A percentile compares a stretch with the other conserved stretches of the same genome.
Conservation (phyloP, 495 filamentous ascomycete genomes). For the Penicillium parvum region DNA sequence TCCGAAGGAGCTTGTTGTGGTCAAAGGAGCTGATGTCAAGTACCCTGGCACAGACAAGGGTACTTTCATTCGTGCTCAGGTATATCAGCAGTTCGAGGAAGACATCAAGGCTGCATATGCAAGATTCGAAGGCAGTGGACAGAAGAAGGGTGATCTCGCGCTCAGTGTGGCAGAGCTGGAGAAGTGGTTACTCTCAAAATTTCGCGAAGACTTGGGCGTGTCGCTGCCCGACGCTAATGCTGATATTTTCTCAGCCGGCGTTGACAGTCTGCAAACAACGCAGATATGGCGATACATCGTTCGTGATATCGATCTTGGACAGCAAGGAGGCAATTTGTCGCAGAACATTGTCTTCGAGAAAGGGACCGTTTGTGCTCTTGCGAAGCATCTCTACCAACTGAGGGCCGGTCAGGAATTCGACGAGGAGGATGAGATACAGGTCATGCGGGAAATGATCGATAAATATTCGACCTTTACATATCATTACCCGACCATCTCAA, state of each 20-base stretch:
- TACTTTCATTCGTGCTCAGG: constrained; percentile 51
- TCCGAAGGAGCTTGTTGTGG: constrained; percentile 48
- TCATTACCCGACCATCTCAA: constrained; percentile 22
- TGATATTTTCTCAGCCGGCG: constrained; percentile 51
- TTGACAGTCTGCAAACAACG: constrained; percentile 52
- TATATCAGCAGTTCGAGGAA: constrained; percentile 46
- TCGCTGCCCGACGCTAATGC: constrained; percentile 25
- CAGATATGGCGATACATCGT: constrained; percentile 43
- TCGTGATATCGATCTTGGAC: constrained; percentile 25
- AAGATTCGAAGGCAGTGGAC: constrained; percentile 18
- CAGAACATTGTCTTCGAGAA: constrained; percentile 47
- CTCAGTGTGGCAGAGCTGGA: constrained; percentile 22
- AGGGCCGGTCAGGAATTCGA: constrained; percentile 18
- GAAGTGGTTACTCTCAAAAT: constrained; percentile 22
- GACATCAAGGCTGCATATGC: constrained; percentile 47
- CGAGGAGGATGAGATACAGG: constrained; percentile 23
- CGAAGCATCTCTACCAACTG: constrained; percentile 24
- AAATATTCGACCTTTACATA: constrained; percentile 37
- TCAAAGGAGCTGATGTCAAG: constrained; percentile 38
- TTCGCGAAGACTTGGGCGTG: constrained; percentile 22
- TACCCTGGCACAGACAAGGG: constrained; percentile 55
- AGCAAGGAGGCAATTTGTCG: constrained; percentile 30
- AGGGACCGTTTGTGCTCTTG: constrained; percentile 34
- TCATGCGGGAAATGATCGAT: constrained; percentile 34
- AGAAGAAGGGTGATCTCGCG: constrained; percentile 17